phyloP scores from a whole-genome alignment of 2,329 filamentous ascomycete genomes.

The Xylariaceae sp. region DNA sequence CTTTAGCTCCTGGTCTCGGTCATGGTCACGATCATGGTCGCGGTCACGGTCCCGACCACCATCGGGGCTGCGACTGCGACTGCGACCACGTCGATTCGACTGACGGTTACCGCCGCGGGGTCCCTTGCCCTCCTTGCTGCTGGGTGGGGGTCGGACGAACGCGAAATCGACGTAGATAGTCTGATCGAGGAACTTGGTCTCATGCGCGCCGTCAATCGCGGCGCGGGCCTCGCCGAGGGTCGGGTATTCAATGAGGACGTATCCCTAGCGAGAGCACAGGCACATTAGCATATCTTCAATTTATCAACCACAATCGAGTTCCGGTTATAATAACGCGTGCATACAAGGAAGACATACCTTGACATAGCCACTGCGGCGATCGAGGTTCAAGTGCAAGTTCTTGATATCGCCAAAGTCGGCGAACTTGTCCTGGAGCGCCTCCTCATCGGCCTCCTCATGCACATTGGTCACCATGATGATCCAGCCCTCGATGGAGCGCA shows the following conservation, averaged over 20 bases:
- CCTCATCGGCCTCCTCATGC: slow-evolving; percentile 81
- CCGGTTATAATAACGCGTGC: too few species aligned
- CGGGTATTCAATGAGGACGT: slow-evolving; percentile 78
- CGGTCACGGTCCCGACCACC: slow-evolving; percentile 27
- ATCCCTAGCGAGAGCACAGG: slow-evolving; percentile 52
- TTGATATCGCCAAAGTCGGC: slow-evolving; percentile 82
- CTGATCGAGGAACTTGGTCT: slow-evolving; percentile 74
- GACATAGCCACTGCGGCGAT: slow-evolving; percentile 77
- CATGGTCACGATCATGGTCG: slow-evolving; percentile 7
- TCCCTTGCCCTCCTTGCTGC: slow-evolving; percentile 39
- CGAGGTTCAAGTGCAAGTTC: slow-evolving; percentile 78
- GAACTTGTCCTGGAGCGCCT: slow-evolving; percentile 75
- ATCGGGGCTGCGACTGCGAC: slow-evolving; percentile 42
- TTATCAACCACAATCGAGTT: background rate
- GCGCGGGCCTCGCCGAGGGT: slow-evolving; percentile 73
- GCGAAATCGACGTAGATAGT: slow-evolving; percentile 78
- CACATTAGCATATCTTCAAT: background rate
- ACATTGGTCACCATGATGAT: slow-evolving; percentile 83
- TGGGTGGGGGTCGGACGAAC: slow-evolving; percentile 71
- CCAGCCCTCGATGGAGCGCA: slow-evolving; percentile 85
- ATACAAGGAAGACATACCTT: slow-evolving; percentile 53
- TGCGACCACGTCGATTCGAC: slow-evolving; percentile 38
- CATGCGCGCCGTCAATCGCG: slow-evolving; percentile 76
- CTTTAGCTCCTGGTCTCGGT: slow-evolving; percentile 24
- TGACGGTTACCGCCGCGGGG: slow-evolving; percentile 39